Base-by-base conservation (phyloP, 352 stramenopile genomes). In the Bremia lactucae region DNA sequence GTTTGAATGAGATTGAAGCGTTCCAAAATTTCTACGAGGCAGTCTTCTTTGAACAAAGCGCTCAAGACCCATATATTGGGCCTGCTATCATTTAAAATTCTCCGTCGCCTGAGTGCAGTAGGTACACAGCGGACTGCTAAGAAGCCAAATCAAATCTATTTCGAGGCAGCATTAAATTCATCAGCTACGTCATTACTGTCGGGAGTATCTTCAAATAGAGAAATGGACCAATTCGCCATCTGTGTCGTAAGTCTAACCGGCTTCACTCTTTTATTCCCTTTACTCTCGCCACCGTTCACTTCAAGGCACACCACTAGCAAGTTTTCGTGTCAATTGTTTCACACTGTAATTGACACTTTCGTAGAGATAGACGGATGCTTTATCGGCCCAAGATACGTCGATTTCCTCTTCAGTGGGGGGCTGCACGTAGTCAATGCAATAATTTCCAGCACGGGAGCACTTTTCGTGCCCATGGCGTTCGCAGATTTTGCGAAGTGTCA, bases 21-120 rank as follows among this genome's bases (percentile, higher is more conserved):
- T 89, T 89, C 39, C 73, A 72, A n/a, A 72, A 68, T 42, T 89
- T 89, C 42, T 89, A 89, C 59, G 73, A 87, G 43, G 72, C 76
- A 10, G 76, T 87, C 41, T 89, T 89, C 57, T 87, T 87, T 40
- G 64, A 85, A 50, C 58, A 82, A 41, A 62, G 67, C 33, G 54
- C 55, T 14, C 50, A 62, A 26, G 56, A 68, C 31, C 47, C 57
- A 18, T 54, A 65, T 25, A 59, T 62, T 42, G 43, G 46, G 26
- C 54, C 52, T 44, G 21, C 46, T 47, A 54, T 85, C 42, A 66
- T 66, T 23, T 66, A 66, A 33, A n/a, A n/a, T n/a, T n/a, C n/a
- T n/a, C n/a, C n/a, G n/a, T n/a, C n/a, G n/a, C n/a, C n/a, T n/a
- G n/a, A n/a, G n/a, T n/a, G n/a, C n/a, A n/a, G n/a, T n/a, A n/a